Percentiles rank a stretch among this genome's conserved stretches.
Conservation (phyloP, 331 rosid genomes). For the Malus hybrid region DNA sequence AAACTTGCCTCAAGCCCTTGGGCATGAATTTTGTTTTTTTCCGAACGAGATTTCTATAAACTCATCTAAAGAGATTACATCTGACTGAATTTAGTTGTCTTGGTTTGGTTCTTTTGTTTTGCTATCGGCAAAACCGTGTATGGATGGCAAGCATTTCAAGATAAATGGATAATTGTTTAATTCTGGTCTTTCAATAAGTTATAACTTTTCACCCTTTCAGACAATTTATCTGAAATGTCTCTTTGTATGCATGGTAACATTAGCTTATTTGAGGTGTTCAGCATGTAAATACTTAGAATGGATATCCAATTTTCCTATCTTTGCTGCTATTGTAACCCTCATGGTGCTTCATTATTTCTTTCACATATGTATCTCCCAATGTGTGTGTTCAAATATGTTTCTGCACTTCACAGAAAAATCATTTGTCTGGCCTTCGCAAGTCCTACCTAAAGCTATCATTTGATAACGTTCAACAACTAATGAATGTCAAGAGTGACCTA, state of each 20-base stretch:
- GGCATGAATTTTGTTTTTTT: not conserved
- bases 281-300: not conserved
- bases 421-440: constrained; percentile 82
- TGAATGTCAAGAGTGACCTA: constrained; percentile 76
- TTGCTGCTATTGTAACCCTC: not conserved
- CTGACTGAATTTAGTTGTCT: not conserved
- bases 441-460: constrained; percentile 76
- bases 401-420: constrained; percentile 67
- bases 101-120: not conserved
- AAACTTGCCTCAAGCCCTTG: not conserved
- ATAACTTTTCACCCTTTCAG: no score
- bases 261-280: no score
- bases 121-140: not conserved
- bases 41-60: not conserved
- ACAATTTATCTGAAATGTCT: no score
- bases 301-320: not conserved
- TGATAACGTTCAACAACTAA: constrained; percentile 80
- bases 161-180: not conserved
- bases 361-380: constrained; percentile 1
- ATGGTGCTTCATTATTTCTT: not conserved
- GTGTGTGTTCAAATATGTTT: constrained; percentile 24
- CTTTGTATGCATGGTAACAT: no score
- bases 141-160: not conserved
- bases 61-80: not conserved
- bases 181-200: not conserved